Evolutionary conservation across 768 basidiomycete species (phyloP).

Genomic region (Naganishia onofrii): DNA sequence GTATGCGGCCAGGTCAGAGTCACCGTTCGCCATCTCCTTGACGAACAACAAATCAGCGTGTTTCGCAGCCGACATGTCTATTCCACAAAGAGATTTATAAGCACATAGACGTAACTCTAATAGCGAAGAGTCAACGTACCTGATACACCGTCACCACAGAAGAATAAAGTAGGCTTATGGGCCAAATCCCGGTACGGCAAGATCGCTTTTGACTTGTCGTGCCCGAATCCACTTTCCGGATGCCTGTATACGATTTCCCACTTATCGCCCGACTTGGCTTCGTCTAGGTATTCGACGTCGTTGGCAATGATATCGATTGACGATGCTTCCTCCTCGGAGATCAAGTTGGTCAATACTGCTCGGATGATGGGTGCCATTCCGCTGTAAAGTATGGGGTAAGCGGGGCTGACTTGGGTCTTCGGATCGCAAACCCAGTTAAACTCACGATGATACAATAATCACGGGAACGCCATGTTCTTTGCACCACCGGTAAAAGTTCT

Average conservation of each 20-base stretch:
- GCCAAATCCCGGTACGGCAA: conserved; percentile 75
- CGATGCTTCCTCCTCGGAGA: conserved; percentile 70
- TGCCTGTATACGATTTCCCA: conserved; percentile 78
- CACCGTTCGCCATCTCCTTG: conserved; percentile 59
- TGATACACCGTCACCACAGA: conserved; percentile 97
- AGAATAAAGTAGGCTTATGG: conserved; percentile 75
- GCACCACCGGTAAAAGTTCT: conserved; percentile 80
- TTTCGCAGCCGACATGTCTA: conserved; percentile 86
- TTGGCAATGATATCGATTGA: conserved; percentile 93
- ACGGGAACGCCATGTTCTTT: conserved; percentile 75
- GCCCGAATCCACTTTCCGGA: conserved; percentile 83
- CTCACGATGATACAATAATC: conserved; percentile 85
- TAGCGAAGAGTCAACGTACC: conserved; percentile 58
- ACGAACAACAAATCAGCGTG: conserved; percentile 95
- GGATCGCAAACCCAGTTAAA: conserved; percentile 23
- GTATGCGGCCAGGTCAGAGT: conserved; percentile 79
- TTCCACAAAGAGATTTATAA: neutral
- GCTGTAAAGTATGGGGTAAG: conserved; percentile 52
- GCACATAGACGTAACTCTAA: neutral
- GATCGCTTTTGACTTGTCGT: conserved; percentile 95
- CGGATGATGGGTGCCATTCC: conserved; percentile 94
- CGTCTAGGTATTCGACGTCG: conserved; percentile 66
- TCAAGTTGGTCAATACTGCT: conserved; percentile 76
- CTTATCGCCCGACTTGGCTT: conserved; percentile 63
- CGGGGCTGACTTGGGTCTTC: conserved; percentile 20